Base-by-base conservation (phyloP, 768 basidiomycete genomes). In the Asterophora parasitica region DNA sequence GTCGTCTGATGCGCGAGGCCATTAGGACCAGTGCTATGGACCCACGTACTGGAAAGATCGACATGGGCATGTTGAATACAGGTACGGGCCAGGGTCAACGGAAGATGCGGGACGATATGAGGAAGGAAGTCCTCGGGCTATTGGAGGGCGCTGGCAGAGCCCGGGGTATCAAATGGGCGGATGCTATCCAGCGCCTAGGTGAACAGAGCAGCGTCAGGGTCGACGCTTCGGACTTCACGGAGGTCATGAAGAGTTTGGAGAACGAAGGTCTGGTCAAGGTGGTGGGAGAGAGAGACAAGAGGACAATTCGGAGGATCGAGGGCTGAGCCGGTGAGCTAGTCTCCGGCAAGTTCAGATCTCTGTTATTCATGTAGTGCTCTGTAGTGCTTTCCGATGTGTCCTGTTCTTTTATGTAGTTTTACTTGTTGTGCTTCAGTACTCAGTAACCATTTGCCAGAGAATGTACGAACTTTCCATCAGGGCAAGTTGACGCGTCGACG, bases 21-120 rank as follows among this genome's bases (percentile, higher is more conserved):
- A 88, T 99, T 67, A 82, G 91, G 58, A 92, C 94, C 52, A 85
- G 84, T 52, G 92, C 92, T 33, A 94, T 95, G 76, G 94, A 98
- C 65, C 95, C 95, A 8, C 76, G 89, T 17, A 97, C 94, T 10
- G 95, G 95, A 44, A 92, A 94, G 76, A 95, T 97, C 61, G 94
- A 98, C 65, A 89, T 97, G 81, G 90, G 93, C 45, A 65, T 99
- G 61, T 77, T 99, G 57, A 94, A 92, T 62, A 94, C 92, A 2
- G 96, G 96, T 2, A 91, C 92, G 3, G 92, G 90, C 2, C 75
- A 81, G 43, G 88, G 92, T 19, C 88, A 94, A 68, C 74, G 92
- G 56, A 85, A 83, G 64, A 60, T 95, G 66, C 77, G 83, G 37
- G 90, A 88, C n/a, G 94, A 96, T 65, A 84, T 98, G 77, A 81